Evolutionary conservation across 2,329 filamentous ascomycete genomes (phyloP).

Genomic region (Eutypa lata): DNA sequence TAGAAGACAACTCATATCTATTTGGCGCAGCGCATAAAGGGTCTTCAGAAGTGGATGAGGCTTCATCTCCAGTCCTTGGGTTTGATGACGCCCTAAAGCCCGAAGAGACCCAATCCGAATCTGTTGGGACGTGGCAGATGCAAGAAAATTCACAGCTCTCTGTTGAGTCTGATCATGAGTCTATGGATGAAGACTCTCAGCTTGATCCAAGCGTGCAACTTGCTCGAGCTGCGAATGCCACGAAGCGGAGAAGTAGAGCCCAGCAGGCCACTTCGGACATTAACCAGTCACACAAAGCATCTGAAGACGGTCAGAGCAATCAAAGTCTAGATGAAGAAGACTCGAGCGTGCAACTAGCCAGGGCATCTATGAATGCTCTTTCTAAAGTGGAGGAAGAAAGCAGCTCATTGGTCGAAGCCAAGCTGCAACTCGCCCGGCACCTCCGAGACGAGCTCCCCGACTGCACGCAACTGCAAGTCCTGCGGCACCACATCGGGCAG

Average conservation of each 20-base stretch:
- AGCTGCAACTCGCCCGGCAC: slow-evolving; percentile 42
- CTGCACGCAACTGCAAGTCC: slow-evolving; percentile 47
- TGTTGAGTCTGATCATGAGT: slow-evolving; percentile 9
- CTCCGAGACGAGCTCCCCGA: slow-evolving; percentile 50
- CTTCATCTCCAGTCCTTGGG: slow-evolving; percentile 7
- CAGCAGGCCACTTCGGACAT: slow-evolving; percentile 6
- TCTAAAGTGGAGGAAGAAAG: slow-evolving; percentile 25
- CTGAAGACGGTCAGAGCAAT: slow-evolving; percentile 6
- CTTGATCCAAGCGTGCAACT: slow-evolving; percentile 22
- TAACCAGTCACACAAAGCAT: slow-evolving; percentile 7
- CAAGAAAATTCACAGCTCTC: slow-evolving; percentile 1
- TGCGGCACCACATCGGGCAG: slow-evolving; percentile 48
- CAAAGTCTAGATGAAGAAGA: slow-evolving; percentile 15
- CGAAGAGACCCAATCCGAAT: not conserved
- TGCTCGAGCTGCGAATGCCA: slow-evolving; percentile 20
- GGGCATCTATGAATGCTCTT: slow-evolving; percentile 19
- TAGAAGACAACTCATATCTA: not conserved
- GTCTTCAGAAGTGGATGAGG: not conserved
- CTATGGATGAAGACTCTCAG: slow-evolving; percentile 5
- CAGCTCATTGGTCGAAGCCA: slow-evolving; percentile 34
- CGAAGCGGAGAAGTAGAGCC: slow-evolving; percentile 10
- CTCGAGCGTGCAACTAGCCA: slow-evolving; percentile 23
- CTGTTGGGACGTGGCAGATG: slow-evolving; percentile 5
- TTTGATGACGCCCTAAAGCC: not conserved
- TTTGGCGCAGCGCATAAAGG: not conserved